phyloP scores from a whole-genome alignment of 2,329 filamentous ascomycete genomes.

The Aspergillus hortae region DNA sequence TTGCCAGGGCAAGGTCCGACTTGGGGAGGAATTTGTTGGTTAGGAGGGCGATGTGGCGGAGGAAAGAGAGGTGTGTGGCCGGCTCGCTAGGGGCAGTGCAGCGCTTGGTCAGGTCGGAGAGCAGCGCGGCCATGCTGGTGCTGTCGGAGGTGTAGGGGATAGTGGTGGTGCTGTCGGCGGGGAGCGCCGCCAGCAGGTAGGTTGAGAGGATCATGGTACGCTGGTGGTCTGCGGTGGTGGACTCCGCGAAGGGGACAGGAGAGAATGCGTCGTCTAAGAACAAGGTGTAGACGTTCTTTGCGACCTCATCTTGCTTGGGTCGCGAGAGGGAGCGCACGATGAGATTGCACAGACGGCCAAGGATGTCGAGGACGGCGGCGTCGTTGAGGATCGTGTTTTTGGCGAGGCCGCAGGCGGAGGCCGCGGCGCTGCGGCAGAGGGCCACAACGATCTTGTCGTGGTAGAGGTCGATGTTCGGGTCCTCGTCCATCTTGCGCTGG shows the following conservation, averaged over 20 bases:
- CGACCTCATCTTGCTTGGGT: constrained; percentile 50
- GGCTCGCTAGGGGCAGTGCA: constrained; percentile 28
- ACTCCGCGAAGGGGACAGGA: constrained; percentile 32
- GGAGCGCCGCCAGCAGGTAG: constrained; percentile 54
- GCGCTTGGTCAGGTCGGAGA: constrained; percentile 35
- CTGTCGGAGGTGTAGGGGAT: constrained; percentile 27
- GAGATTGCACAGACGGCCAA: constrained; percentile 59
- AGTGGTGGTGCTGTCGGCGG: constrained; percentile 30
- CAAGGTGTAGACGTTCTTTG: constrained; percentile 53
- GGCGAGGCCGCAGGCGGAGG: constrained; percentile 29
- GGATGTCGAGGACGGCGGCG: constrained; percentile 54
- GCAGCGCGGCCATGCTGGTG: constrained; percentile 30
- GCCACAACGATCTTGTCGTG: constrained; percentile 51
- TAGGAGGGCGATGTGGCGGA: constrained; percentile 41
- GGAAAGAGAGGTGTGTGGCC: constrained; percentile 37
- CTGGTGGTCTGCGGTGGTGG: constrained; percentile 31
- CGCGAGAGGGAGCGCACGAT: constrained; percentile 55
- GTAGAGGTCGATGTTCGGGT: constrained; percentile 44
- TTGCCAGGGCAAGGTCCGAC: constrained; percentile 28
- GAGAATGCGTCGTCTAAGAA: constrained; percentile 40
- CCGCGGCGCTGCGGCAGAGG: constrained; percentile 39
- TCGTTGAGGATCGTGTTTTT: constrained; percentile 45
- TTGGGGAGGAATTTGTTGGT: constrained; percentile 41
- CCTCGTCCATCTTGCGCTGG: constrained; percentile 44
- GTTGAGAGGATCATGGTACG: constrained; percentile 55